Evolutionary conservation across 2,329 filamentous ascomycete genomes (phyloP).

Genomic region (Ophioceras dolichostomum): DNA sequence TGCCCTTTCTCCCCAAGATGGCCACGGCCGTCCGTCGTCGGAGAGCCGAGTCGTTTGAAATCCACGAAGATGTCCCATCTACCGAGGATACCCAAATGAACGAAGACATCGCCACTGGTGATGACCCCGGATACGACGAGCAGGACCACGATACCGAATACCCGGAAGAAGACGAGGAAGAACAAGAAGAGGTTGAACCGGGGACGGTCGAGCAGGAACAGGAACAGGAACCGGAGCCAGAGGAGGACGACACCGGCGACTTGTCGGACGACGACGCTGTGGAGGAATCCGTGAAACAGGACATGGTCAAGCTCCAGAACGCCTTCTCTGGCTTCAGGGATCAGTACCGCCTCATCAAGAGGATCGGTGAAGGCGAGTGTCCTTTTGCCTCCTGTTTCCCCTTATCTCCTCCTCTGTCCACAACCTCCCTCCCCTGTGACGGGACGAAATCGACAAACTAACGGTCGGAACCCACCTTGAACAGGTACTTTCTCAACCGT

Average conservation of each 20-base stretch:
- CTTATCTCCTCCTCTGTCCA: background rate
- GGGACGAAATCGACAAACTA: constrained; percentile 5
- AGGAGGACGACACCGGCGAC: constrained; percentile 21
- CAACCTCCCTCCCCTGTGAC: no score
- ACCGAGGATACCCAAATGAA: constrained; percentile 39
- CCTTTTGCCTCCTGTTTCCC: background rate
- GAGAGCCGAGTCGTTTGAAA: constrained; percentile 28
- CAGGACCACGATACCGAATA: constrained; percentile 15
- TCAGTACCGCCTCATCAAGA: constrained; percentile 82
- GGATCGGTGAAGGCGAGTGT: constrained; percentile 78
- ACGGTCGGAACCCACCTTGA: background rate
- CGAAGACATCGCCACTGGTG: constrained; percentile 19
- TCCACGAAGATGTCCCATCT: constrained; percentile 34
- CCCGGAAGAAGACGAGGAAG: constrained; percentile 12
- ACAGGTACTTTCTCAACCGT: constrained; percentile 95
- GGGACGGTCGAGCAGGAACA: background rate
- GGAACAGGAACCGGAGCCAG: constrained; percentile 9
- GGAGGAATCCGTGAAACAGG: constrained; percentile 63
- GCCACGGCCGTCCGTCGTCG: constrained; percentile 11
- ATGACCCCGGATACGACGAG: constrained; percentile 15
- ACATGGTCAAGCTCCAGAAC: constrained; percentile 76
- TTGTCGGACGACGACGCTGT: constrained; percentile 46
- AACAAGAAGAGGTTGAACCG: background rate
- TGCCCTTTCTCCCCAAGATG: constrained; percentile 4
- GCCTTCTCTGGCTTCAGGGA: constrained; percentile 76